Evolutionary conservation across 2,329 filamentous ascomycete genomes (phyloP).

Genomic region (Furcasterigmium furcatum): DNA sequence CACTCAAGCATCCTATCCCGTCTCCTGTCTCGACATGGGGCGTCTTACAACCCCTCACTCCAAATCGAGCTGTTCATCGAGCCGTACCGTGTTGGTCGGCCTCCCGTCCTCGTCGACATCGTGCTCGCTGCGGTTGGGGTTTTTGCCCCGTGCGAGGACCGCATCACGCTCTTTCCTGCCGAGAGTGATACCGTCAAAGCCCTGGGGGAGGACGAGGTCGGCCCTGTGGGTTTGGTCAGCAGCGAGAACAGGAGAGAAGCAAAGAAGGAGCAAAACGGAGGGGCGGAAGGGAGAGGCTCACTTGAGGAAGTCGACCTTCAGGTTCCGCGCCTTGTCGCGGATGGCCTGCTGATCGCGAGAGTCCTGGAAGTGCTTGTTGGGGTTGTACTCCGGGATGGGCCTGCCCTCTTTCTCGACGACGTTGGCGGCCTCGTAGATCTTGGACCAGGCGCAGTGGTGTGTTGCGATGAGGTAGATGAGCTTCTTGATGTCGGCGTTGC

Average conservation of each 20-base stretch:
- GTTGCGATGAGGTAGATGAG: slow-evolving; percentile 39
- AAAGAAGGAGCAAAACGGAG: not conserved
- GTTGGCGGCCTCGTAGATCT: slow-evolving; percentile 24
- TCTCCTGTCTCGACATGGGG: too few relatives aligned
- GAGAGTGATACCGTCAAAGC: slow-evolving; percentile 48
- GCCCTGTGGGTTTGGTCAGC: slow-evolving; percentile 17
- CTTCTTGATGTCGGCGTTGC: slow-evolving; percentile 30
- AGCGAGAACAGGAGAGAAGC: not conserved
- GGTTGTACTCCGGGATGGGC: slow-evolving; percentile 13
- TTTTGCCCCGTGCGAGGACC: slow-evolving; percentile 39
- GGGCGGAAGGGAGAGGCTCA: slow-evolving; percentile 15
- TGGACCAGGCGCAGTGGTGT: slow-evolving; percentile 33
- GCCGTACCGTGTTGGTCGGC: slow-evolving; percentile 30
- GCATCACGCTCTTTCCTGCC: slow-evolving; percentile 44
- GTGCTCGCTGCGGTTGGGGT: slow-evolving; percentile 43
- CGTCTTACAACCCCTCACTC: too few relatives aligned
- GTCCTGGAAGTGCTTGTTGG: slow-evolving; percentile 32
- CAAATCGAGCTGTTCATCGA: too few relatives aligned
- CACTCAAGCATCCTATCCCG: too few relatives aligned
- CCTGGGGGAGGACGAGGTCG: slow-evolving; percentile 38
- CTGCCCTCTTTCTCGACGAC: slow-evolving; percentile 9
- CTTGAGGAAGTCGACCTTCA: slow-evolving; percentile 51
- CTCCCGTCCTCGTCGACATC: slow-evolving; percentile 38
- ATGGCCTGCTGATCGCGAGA: slow-evolving; percentile 51
- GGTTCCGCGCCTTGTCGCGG: slow-evolving; percentile 55